Percentiles rank a stretch among this genome's conserved stretches.
Evolutionary conservation across 768 basidiomycete species (phyloP).

Genomic region (Rhodotorula toruloides): DNA sequence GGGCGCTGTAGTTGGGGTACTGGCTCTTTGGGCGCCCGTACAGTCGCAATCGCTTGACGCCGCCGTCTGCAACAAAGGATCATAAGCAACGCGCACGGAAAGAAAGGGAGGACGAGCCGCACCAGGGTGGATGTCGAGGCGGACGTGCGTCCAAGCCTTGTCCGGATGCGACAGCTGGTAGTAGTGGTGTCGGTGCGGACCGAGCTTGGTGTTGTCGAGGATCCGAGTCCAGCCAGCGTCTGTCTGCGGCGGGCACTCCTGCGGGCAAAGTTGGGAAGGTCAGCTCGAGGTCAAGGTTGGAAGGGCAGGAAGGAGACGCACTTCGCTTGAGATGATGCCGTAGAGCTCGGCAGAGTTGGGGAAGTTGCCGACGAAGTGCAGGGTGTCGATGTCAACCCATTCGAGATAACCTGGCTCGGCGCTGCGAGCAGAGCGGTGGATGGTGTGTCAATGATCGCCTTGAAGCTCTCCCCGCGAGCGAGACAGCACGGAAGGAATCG

Average conservation of each 20-base stretch:
- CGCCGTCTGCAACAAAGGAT: conserved; percentile 60
- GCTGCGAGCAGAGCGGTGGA: conserved; percentile 48
- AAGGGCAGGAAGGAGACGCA: conserved; percentile 39
- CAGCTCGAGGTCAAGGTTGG: too few species aligned
- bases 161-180: conserved; percentile 71
- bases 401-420: conserved; percentile 68
- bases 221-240: conserved; percentile 64
- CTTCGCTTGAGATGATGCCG: conserved; percentile 51
- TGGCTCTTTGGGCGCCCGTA: conserved; percentile 57
- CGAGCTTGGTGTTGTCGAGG: conserved; percentile 70
- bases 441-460: not conserved
- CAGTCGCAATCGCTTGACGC: conserved; percentile 84
- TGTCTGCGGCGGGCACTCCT: conserved; percentile 48
- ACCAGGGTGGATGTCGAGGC: conserved; percentile 77
- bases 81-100: not conserved
- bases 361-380: conserved; percentile 93
- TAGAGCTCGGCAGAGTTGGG: conserved; percentile 80
- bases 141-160: conserved; percentile 69
- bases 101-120: conserved; percentile 28
- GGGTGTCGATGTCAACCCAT: conserved; percentile 81
- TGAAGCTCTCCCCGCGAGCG: not conserved
- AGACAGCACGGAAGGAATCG: not conserved
- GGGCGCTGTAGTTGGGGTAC: conserved; percentile 9
- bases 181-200: conserved; percentile 82
- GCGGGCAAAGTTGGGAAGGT: not conserved